Evolutionary conservation across 1,284 basidiomycete genomes (phyloP).

Genomic region (Cryptococcus depauperatus): DNA sequence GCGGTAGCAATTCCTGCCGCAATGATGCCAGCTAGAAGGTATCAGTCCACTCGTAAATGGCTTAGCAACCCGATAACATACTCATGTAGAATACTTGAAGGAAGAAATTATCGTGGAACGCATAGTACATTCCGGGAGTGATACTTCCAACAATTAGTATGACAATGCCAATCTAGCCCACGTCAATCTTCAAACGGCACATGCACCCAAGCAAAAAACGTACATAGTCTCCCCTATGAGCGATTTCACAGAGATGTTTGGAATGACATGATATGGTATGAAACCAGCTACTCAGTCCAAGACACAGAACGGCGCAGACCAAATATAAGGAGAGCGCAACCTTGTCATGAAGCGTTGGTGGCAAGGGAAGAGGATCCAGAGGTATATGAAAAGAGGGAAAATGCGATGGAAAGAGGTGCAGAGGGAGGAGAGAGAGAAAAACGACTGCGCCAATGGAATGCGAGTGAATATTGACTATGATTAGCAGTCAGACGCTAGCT

Average conservation of each 20-base stretch:
- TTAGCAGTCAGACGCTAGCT: constrained; percentile 1
- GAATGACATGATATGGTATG: constrained; percentile 73
- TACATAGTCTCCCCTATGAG: constrained; percentile 45
- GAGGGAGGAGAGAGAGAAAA: constrained; percentile 55
- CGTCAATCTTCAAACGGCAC: background rate
- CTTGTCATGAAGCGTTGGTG: constrained; percentile 53
- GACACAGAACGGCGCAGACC: constrained; percentile 62
- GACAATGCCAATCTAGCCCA: constrained; percentile 49
- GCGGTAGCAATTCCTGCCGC: constrained; percentile 23
- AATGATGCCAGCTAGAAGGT: constrained; percentile 21
- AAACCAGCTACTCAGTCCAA: constrained; percentile 65
- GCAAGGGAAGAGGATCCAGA: constrained; percentile 14
- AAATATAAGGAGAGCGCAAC: constrained; percentile 63
- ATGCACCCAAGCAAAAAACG: constrained; percentile 11
- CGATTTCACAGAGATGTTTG: constrained; percentile 49
- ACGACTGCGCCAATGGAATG: constrained; percentile 69
- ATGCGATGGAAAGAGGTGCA: constrained; percentile 51
- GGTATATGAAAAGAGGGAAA: constrained; percentile 27
- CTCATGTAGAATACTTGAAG: constrained; percentile 46
- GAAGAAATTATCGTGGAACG: constrained; percentile 38
- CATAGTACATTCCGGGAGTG: constrained; percentile 54
- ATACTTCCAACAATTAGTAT: constrained; percentile 65
- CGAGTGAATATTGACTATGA: constrained; percentile 77
- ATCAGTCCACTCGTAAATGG: background rate
- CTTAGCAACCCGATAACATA: constrained; percentile 42